Base-by-base conservation (phyloP, 192 early-diverging fungal genomes). In the Backusella sp. region DNA sequence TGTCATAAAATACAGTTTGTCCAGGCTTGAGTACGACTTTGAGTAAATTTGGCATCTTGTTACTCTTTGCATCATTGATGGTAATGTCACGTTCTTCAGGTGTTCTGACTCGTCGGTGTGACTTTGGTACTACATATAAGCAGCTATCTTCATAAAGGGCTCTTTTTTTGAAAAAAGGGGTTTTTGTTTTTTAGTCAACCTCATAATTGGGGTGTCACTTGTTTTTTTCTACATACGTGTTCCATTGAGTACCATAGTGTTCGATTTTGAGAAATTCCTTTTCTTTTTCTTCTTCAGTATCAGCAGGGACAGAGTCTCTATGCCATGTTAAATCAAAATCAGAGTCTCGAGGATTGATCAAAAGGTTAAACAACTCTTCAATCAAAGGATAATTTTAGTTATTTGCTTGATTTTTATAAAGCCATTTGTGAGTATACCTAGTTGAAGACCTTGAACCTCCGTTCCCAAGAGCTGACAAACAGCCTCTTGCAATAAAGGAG, bases 171-270 rank as follows among this genome's bases (percentile, higher is more conserved):
- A 32, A 32, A 32, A 17, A 46, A n/a, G 17, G 8, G 26, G 28
- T n/a, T 6, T 17, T 28, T 34, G 4, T 69, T 26, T 66, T 30
- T 42, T 14, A 21, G 21, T 28, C 14, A 17, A 53, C n/a, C 1
- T 76, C 2, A 6, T 34, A 65, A 2, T 65, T 30, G 52, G 3
- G 26, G 5, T 73, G 36, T 68, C 9, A 37, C 36, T 37, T 37
- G 36, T 23, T 62, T 9, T 39, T 8, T 23, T 62, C 4, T 36
- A 70, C 65, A 73, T 73, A 80, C 70, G 84, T 85, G 53, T 86
- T 86, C 85, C 85, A 86, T 73, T 86, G 85, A 8, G 85, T 86
- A 19, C 85, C 85, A 76, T 85, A 83, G 66, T 85, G 85, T 36
- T 84, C 84, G 68, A 85, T 83, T 6, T 74, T 72, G 44, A 86